Evolutionary conservation across 2,329 filamentous ascomycete genomes (phyloP), one percentile per base, ranked within the genome.

Genomic region (Stachybotrys echinatus): DNA sequence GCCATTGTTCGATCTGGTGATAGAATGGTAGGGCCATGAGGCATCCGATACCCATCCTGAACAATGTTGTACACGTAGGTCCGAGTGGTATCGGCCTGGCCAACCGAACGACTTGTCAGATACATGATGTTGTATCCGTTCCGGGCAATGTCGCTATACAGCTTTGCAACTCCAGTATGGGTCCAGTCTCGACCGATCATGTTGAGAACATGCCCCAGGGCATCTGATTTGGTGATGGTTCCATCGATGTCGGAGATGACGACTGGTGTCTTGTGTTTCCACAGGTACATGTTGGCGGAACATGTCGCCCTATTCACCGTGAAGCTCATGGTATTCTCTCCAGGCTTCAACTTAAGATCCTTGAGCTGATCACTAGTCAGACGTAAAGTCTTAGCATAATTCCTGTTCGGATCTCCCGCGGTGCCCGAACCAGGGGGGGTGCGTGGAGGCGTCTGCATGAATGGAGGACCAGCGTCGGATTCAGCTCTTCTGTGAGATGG

Each of bases 111-210:
- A 65, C 89, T 95, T 0, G 94, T 99, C 43, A 99, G 79, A 65
- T 99, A 99, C 81, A 99, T 91, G 64, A 99, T 95, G 67, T 99
- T 97, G 76, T 97, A 99, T 6, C 94, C 94, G 62, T 99, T 99
- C 60, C 87, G 85, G 1, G 85, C 84, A 58, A 99, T 99, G 59
- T 99, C 95, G 45, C 88, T 94, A 70, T 97, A 99, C 8, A 99
- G 79, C 72, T 99, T 99, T 20, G 94, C 95, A 21, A 99, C 92
- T 37, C 94, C 94, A 17, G 91, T 81, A 66, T 99, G 94, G 3
- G 94, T 99, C 94, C 94, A 99, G 69, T 99, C 94, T 45, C 94
- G 86, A 40, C 94, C 94, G 56, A 99, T 92, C 83, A 94, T 94
- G 73, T 92, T 97, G 48, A 97, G 72, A 42, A 99, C 89, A 63